Conservation (phyloP, 345 rosid species). For the Euclidium syriacum region DNA sequence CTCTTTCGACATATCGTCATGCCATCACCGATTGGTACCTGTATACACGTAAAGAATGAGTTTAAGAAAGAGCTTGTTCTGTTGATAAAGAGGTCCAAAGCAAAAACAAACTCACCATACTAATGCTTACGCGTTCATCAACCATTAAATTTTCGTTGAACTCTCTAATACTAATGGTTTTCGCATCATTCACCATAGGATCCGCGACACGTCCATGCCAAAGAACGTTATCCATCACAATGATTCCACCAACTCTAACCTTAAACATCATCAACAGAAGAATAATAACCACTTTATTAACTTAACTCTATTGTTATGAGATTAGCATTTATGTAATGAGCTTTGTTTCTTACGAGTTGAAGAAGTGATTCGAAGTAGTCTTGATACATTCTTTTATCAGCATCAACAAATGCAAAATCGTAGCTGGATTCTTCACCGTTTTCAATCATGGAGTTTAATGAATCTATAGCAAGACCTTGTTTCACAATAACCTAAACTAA, state of each 20-base stretch:
- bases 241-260: slow-evolving; percentile 84
- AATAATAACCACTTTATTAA: background rate
- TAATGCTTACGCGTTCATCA: slow-evolving; percentile 69
- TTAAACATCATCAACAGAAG: slow-evolving; percentile 30
- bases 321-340: background rate
- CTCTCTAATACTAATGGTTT: slow-evolving; percentile 64
- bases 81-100: background rate
- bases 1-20: slow-evolving; percentile 76
- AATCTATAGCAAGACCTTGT: slow-evolving; percentile 70
- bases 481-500: slow-evolving; percentile 57
- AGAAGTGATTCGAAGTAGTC: slow-evolving; percentile 82
- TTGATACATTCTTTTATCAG: slow-evolving; percentile 90
- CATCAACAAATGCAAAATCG: slow-evolving; percentile 97
- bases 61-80: background rate
- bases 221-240: slow-evolving; percentile 87
- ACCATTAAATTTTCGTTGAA: slow-evolving; percentile 64
- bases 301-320: background rate
- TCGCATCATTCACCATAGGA: slow-evolving; percentile 77
- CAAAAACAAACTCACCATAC: slow-evolving; percentile 54
- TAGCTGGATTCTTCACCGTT: slow-evolving; percentile 81
- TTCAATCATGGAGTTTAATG: slow-evolving; percentile 53
- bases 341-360: slow-evolving; percentile 56
- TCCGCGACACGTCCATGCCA: slow-evolving; percentile 94
- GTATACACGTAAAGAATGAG: background rate
- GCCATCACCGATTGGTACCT: slow-evolving; percentile 96